Conservation (phyloP, 1,139 yeast genomes). For the Taphrina betulina region DNA sequence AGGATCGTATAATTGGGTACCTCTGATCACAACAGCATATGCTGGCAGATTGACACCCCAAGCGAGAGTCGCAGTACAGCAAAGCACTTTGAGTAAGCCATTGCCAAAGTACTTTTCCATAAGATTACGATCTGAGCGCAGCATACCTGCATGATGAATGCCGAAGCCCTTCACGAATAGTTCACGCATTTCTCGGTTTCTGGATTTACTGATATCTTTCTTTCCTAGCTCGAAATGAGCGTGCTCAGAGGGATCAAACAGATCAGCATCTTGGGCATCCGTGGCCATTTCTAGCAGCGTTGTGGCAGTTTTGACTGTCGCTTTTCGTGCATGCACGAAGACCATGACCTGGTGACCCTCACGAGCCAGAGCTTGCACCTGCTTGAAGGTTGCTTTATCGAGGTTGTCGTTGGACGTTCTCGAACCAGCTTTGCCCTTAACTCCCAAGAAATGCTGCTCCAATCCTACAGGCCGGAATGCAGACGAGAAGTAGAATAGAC, state of each 20-base stretch:
- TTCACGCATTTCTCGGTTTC: slow-evolving; percentile 78
- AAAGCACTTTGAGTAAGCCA: slow-evolving; percentile 85
- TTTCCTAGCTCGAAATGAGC: slow-evolving; percentile 52
- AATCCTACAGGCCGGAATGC: slow-evolving; percentile 93
- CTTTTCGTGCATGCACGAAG: slow-evolving; percentile 93
- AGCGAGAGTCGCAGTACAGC: slow-evolving; percentile 96
- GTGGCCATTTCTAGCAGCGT: slow-evolving; percentile 70
- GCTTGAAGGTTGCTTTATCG: slow-evolving; percentile 75
- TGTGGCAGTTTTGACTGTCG: slow-evolving; percentile 79
- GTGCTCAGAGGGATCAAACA: slow-evolving; percentile 63
- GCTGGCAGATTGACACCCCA: slow-evolving; percentile 99
- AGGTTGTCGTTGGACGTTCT: slow-evolving; percentile 72
- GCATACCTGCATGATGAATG: slow-evolving; percentile 96
- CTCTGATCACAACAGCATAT: slow-evolving; percentile 93
- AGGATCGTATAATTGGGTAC: slow-evolving; percentile 93
- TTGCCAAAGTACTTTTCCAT: slow-evolving; percentile 82
- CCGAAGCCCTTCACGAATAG: slow-evolving; percentile 83
- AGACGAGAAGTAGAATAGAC: slow-evolving; percentile 91
- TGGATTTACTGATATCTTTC: slow-evolving; percentile 70
- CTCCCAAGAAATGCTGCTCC: slow-evolving; percentile 84
- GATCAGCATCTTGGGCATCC: slow-evolving; percentile 52
- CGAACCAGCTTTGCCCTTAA: slow-evolving; percentile 76
- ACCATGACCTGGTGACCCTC: slow-evolving; percentile 92
- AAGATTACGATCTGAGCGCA: slow-evolving; percentile 82
- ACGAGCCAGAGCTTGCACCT: slow-evolving; percentile 62